Percentiles rank a stretch among this genome's conserved stretches.
phyloP scores from a whole-genome alignment of 768 basidiomycete species.

The Pleurotus pulmonarius region DNA sequence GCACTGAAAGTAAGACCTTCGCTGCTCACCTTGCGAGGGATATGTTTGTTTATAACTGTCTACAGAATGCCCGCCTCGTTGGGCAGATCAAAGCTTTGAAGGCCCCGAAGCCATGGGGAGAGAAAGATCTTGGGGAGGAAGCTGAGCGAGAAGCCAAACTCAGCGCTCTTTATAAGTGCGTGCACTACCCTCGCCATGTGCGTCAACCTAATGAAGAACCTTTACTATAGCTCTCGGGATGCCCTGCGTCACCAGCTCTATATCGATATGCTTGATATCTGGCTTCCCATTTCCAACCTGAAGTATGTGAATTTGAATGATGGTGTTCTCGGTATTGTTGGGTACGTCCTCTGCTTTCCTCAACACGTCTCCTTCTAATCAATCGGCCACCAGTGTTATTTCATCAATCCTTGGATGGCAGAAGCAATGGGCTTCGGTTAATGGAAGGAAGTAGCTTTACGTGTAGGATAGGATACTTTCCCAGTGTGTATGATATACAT shows the following conservation, averaged over 20 bases:
- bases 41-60: not conserved
- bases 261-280: constrained; percentile 83
- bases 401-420: constrained; percentile 69
- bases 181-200: constrained; percentile 5
- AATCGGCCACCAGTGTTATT: constrained; percentile 44
- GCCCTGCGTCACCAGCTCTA: constrained; percentile 75
- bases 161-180: constrained; percentile 52
- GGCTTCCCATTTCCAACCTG: constrained; percentile 83
- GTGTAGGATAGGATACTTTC: not conserved
- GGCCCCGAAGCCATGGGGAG: constrained; percentile 41
- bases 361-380: constrained; percentile 4
- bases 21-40: not conserved
- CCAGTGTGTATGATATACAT: not conserved
- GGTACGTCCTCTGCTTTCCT: constrained; percentile 41
- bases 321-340: constrained; percentile 79
- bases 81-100: constrained; percentile 56
- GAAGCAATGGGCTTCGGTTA: constrained; percentile 60
- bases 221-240: constrained; percentile 48
- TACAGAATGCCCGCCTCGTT: constrained; percentile 56
- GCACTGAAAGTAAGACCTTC: constrained; percentile 53
- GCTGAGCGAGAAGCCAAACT: constrained; percentile 63
- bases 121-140: constrained; percentile 67
- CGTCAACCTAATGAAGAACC: too few relatives aligned
- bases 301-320: constrained; percentile 79
- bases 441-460: constrained; percentile 31